phyloP scores from a whole-genome alignment of 306 rosid genomes.

The Hylodesmum podocarpum region DNA sequence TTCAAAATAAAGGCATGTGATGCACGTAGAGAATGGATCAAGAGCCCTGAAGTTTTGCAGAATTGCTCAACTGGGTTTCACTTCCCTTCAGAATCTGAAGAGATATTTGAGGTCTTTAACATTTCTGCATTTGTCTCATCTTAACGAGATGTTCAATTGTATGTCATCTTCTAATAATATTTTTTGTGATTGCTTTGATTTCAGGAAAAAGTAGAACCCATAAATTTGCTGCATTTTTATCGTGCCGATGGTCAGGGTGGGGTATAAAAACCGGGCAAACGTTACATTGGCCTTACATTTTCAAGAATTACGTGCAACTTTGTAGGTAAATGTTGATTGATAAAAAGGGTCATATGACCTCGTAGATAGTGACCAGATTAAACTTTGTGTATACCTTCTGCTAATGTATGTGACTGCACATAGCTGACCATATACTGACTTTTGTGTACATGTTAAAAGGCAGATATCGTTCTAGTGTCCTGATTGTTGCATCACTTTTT shows the following conservation, averaged over 20 bases:
- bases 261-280: slow-evolving; percentile 9
- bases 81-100: slow-evolving; percentile 56
- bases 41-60: slow-evolving; percentile 70
- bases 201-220: slow-evolving; percentile 72
- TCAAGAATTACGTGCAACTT: slow-evolving; percentile 21
- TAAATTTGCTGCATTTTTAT: slow-evolving; percentile 75
- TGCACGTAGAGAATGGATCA: slow-evolving; percentile 81
- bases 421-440: slow-evolving; percentile 9
- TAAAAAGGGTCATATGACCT: slow-evolving; percentile 22
- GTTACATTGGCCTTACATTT: slow-evolving; percentile 4
- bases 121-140: slow-evolving; percentile 6
- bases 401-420: slow-evolving; percentile 7
- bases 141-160: neutral
- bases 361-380: slow-evolving; percentile 31
- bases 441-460: slow-evolving; percentile 28
- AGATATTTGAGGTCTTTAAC: slow-evolving; percentile 53
- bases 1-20: slow-evolving; percentile 67
- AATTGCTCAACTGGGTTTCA: slow-evolving; percentile 87
- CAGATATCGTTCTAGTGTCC: slow-evolving; percentile 10
- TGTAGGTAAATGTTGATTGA: slow-evolving; percentile 18
- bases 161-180: slow-evolving; percentile 8
- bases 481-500: slow-evolving; percentile 1
- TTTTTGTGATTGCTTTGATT: slow-evolving; percentile 27
- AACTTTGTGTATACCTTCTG: slow-evolving; percentile 42
- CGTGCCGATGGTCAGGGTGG: slow-evolving; percentile 46